Evolutionary conservation across 139 green algal genomes (phyloP).

Genomic region (Chlamydomonas sp.): DNA sequence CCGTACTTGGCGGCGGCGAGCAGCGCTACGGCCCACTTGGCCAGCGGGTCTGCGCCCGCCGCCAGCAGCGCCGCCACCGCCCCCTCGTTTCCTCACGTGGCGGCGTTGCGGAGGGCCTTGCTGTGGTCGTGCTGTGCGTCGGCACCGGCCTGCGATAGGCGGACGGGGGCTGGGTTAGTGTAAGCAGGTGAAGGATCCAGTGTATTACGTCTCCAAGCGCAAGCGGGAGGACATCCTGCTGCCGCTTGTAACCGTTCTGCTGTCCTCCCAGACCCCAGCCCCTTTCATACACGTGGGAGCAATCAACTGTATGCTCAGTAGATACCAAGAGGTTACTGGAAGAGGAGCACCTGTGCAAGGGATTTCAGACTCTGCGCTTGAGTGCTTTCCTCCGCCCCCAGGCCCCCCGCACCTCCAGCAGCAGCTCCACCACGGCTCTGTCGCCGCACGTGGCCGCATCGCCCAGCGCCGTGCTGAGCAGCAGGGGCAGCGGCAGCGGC

Average conservation of each 20-base stretch:
- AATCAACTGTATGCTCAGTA: too few species aligned
- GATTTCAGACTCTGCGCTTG: too few species aligned
- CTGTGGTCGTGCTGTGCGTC: neutral
- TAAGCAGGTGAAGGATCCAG: neutral
- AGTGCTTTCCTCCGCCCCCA: too few species aligned
- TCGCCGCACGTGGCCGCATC: neutral
- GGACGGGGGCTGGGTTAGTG: neutral
- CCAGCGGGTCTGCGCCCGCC: neutral
- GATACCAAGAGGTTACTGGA: too few species aligned
- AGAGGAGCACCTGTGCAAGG: too few species aligned
- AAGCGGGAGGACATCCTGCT: too few species aligned
- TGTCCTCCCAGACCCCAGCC: too few species aligned
- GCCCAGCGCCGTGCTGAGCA: neutral
- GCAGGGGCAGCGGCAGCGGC: too few species aligned
- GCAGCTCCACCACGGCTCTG: neutral
- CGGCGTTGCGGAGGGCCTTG: neutral
- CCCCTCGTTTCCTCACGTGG: neutral
- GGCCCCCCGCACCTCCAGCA: neutral
- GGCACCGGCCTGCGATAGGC: neutral
- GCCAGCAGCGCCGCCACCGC: neutral
- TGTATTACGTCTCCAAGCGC: neutral
- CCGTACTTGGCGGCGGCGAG: neutral
- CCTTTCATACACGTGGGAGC: too few species aligned
- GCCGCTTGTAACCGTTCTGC: too few species aligned
- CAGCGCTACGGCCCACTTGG: neutral